Base-by-base conservation (phyloP, 2,329 filamentous ascomycete species). In the Alternaria viburni region DNA sequence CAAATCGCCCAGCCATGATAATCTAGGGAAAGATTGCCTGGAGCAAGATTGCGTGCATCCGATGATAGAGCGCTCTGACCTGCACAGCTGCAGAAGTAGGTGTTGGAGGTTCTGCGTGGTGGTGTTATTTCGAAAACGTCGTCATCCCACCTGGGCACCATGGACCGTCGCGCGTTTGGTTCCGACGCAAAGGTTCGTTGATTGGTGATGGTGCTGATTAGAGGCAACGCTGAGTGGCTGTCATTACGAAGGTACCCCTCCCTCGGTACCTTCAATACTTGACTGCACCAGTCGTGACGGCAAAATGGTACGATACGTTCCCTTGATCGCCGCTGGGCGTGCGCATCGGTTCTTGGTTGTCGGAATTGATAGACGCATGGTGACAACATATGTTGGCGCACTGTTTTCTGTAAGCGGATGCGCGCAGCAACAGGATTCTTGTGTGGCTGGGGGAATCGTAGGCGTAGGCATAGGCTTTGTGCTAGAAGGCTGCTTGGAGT, bases 221-320 rank as follows among this genome's bases (percentile, higher is more conserved):
- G 47, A 32, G 45, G 52, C 25, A 57, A 36, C 54, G 46, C 56
- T 59, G 54, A 47, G 19, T 52, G 57, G 49, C 59, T 59, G 63
- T 55, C 47, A 54, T 66, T 54, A 50, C 46, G 23, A 61, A 69
- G 58, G 61, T 67, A 65, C 69, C 70, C 66, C 52, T 57, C 55
- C 55, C 54, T 59, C 65, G 70, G 70, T 65, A 67, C 55, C 59
- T 52, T 50, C 51, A 59, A 59, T 68, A 69, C 52, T 64, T 61
- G 58, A 66, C 65, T 58, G 62, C 60, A 65, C 56, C 45, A 36
- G 55, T 47, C 51, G 59, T 65, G 64, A 68, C 64, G 64, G 54
- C 50, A 69, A 50, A 41, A 57, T 70, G 54, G 63, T 65, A 69
- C 62, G 61, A 68, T 59, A 41, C 19, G 43, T 52, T 17, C 25